These are phyloP conservation scores for Colletotrichum tofieldiae DNA, from an alignment of 2,329 filamentous ascomycete species.

Conservation along the genomic window DNA sequence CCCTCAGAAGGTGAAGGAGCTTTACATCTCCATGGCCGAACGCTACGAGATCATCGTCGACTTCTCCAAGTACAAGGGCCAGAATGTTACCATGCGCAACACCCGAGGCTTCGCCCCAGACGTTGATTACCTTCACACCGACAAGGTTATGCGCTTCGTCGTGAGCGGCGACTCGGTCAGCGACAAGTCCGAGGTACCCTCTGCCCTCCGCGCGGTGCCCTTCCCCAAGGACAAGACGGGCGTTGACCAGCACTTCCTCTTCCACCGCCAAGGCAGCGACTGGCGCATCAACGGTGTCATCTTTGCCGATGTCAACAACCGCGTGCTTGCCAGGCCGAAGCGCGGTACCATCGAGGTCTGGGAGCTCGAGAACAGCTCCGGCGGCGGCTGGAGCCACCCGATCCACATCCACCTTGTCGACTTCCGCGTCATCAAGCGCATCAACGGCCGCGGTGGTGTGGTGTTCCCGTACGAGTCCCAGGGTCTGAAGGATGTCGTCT, in stretches of 20 bases:
- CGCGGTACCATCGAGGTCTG: constrained; percentile 60
- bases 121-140: constrained; percentile 62
- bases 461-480: constrained; percentile 64
- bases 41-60: constrained; percentile 69
- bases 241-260: constrained; percentile 43
- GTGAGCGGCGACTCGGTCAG: constrained; percentile 54
- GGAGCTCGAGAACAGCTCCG: constrained; percentile 59
- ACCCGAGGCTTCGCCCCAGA: constrained; percentile 54
- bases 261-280: constrained; percentile 38
- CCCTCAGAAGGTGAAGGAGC: constrained; percentile 56
- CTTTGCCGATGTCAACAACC: constrained; percentile 58
- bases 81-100: constrained; percentile 64
- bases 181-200: constrained; percentile 46
- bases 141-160: constrained; percentile 60
- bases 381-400: constrained; percentile 63
- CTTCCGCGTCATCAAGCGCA: constrained; percentile 64
- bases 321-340: constrained; percentile 58
- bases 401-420: constrained; percentile 70
- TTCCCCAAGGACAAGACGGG: constrained; percentile 40
- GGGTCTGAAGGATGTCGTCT: constrained; percentile 69
- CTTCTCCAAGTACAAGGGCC: constrained; percentile 63
- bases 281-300: constrained; percentile 62
- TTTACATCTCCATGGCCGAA: constrained; percentile 67
- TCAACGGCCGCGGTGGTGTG: constrained; percentile 48
- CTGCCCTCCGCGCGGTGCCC: constrained; percentile 43